Percentiles rank a stretch among this genome's conserved stretches.
Conservation (phyloP, 2,329 filamentous ascomycete species). For the Monosporascus ibericus region DNA sequence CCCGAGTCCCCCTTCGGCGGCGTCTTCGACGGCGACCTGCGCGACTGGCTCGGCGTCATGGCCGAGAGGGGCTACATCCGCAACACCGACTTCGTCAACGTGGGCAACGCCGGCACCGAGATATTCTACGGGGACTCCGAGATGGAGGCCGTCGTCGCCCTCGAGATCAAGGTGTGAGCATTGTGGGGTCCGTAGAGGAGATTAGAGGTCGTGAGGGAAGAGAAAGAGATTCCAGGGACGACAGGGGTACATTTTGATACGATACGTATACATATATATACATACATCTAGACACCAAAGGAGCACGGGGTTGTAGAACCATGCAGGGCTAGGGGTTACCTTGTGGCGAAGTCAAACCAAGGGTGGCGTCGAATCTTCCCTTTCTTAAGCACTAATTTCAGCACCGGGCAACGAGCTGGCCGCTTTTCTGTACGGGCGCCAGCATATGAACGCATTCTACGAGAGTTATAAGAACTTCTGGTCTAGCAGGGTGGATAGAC, state of each 20-base stretch:
- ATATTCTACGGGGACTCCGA: conserved; percentile 14
- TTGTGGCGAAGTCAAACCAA: too few relatives aligned
- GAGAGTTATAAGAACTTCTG: too few relatives aligned
- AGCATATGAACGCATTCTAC: too few relatives aligned
- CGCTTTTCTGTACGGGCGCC: conserved; percentile 9
- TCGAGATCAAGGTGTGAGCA: neutral
- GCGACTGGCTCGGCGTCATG: conserved; percentile 16
- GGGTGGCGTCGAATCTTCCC: neutral
- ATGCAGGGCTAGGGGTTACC: too few relatives aligned
- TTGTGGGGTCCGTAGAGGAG: neutral
- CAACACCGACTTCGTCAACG: conserved; percentile 12
- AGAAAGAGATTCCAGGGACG: too few relatives aligned
- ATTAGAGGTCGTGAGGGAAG: too few relatives aligned
- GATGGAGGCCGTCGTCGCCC: neutral
- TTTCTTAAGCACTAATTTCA: neutral
- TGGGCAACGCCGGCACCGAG: conserved; percentile 16
- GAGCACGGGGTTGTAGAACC: too few relatives aligned
- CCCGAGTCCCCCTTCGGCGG: conserved; percentile 10
- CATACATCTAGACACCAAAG: too few relatives aligned
- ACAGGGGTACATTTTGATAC: too few relatives aligned
- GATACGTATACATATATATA: too few relatives aligned
- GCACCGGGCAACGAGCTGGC: neutral
- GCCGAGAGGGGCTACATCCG: conserved; percentile 11
- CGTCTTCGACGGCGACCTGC: conserved; percentile 14
- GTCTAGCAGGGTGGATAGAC: too few relatives aligned